Conservation (phyloP, 1,284 basidiomycete genomes). For the Irpex sp. region DNA sequence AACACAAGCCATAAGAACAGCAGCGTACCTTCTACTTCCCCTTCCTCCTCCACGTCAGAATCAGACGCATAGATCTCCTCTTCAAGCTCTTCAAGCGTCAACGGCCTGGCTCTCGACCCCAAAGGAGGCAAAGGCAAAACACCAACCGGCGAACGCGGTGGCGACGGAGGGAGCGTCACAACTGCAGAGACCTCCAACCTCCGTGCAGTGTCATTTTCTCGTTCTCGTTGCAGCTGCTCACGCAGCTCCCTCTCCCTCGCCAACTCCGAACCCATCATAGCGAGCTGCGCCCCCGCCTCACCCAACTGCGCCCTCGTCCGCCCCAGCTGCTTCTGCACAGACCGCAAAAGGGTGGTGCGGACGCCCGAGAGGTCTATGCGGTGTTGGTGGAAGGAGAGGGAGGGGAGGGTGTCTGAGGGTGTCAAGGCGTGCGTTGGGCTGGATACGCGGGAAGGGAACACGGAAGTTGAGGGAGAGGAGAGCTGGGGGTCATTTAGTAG, state of each 20-base stretch:
- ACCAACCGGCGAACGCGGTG: not conserved
- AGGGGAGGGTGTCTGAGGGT: not conserved
- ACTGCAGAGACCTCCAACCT: not conserved
- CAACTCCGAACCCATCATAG: not conserved
- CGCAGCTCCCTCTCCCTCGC: not conserved
- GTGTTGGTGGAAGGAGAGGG: not conserved
- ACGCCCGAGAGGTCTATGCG: not conserved
- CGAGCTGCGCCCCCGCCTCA: no score
- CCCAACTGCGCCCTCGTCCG: not conserved
- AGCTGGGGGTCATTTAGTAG: not conserved
- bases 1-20: no score
- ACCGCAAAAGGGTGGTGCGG: not conserved
- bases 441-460: not conserved
- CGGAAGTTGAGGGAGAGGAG: not conserved
- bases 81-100: no score
- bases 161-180: not conserved
- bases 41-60: no score
- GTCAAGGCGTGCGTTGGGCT: not conserved
- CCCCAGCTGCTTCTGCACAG: not conserved
- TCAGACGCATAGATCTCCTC: no score
- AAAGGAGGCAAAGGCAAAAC: not conserved
- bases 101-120: no score
- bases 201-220: not conserved
- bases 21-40: no score
- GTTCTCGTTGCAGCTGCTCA: not conserved